Conservation (phyloP, 2,329 filamentous ascomycete species). For the Hypomyces rosellus region DNA sequence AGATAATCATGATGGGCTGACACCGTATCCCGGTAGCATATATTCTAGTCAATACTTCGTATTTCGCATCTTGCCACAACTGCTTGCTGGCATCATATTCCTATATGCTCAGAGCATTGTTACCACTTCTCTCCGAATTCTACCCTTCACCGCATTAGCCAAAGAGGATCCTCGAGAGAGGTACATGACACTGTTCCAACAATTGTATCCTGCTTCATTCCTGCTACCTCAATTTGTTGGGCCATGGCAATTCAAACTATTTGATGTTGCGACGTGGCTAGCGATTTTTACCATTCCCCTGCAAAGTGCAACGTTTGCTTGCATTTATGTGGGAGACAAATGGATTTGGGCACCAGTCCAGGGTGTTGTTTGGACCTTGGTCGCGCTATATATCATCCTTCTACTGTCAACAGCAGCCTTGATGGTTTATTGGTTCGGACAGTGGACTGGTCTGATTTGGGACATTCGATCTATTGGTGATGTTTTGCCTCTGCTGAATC, state of each 20-base stretch:
- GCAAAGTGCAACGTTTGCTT: conserved; percentile 68
- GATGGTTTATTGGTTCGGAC: conserved; percentile 56
- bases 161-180: conserved; percentile 53
- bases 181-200: conserved; percentile 59
- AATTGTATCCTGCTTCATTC: conserved; percentile 65
- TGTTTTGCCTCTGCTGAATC: conserved; percentile 67
- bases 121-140: conserved; percentile 64
- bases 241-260: conserved; percentile 59
- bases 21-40: conserved; percentile 57
- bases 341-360: conserved; percentile 81
- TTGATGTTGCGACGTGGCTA: conserved; percentile 67
- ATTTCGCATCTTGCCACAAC: conserved; percentile 77
- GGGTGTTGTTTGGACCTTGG: conserved; percentile 69
- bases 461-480: conserved; percentile 78
- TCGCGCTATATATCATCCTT: conserved; percentile 66
- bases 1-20: conserved; percentile 55
- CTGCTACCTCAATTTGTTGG: conserved; percentile 53
- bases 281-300: conserved; percentile 75
- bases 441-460: conserved; percentile 75
- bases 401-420: conserved; percentile 47
- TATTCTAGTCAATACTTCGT: conserved; percentile 74
- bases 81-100: conserved; percentile 64
- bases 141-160: conserved; percentile 74
- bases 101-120: conserved; percentile 74
- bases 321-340: conserved; percentile 46